Conservation (phyloP, 1,284 basidiomycete genomes). For the Boletus sp. region DNA sequence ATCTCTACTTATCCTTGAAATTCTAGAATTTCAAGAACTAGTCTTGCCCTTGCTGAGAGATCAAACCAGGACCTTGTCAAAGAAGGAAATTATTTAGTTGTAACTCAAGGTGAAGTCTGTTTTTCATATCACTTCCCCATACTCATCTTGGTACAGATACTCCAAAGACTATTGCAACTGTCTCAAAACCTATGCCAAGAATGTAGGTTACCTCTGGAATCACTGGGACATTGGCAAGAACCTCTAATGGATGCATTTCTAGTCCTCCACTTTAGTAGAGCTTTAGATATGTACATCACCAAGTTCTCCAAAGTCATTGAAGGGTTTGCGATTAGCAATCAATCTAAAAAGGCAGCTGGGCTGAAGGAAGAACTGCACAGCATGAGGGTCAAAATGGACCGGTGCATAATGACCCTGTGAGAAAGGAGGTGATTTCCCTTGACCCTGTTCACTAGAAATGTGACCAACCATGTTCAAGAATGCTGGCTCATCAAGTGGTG, state of each 20-base stretch:
- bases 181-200: slow-evolving; percentile 27
- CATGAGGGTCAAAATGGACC: slow-evolving; percentile 25
- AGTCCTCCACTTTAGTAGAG: slow-evolving; percentile 26
- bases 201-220: slow-evolving; percentile 12
- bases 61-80: slow-evolving; percentile 1
- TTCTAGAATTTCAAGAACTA: slow-evolving; percentile 24
- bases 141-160: slow-evolving; percentile 15
- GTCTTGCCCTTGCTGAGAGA: slow-evolving; percentile 23
- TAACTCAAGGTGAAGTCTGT: slow-evolving; percentile 17
- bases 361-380: slow-evolving; percentile 6
- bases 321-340: slow-evolving; percentile 6
- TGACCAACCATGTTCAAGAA: background rate
- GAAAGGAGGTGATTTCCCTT: background rate
- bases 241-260: background rate
- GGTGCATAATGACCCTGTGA: too few relatives aligned
- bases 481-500: background rate
- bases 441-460: background rate
- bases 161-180: slow-evolving; percentile 21
- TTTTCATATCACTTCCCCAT: background rate
- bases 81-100: slow-evolving; percentile 23
- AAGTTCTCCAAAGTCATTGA: slow-evolving; percentile 23
- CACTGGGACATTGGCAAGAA: background rate
- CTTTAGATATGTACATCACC: slow-evolving; percentile 22
- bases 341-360: slow-evolving; percentile 12
- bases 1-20: background rate